Percentiles rank a stretch among this genome's conserved stretches.
phyloP scores from a whole-genome alignment of 2,329 filamentous ascomycete genomes.

The Penicillium oxalicum region DNA sequence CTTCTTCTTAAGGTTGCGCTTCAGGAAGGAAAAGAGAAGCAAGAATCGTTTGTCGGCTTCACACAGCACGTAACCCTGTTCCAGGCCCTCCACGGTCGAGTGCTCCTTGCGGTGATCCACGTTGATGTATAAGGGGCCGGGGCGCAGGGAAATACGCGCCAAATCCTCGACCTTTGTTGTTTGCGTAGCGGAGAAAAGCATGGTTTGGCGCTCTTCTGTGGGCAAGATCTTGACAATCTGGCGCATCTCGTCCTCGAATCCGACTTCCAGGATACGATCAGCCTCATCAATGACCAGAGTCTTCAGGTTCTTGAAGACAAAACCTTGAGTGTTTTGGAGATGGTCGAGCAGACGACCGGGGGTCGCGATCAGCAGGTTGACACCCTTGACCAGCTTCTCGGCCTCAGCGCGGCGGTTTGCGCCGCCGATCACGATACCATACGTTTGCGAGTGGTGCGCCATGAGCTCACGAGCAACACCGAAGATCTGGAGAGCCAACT shows the following conservation, averaged over 20 bases:
- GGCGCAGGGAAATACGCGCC: constrained; percentile 83
- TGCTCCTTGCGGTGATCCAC: constrained; percentile 86
- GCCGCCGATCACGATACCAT: constrained; percentile 92
- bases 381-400: constrained; percentile 88
- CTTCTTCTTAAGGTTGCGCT: constrained; percentile 90
- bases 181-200: constrained; percentile 98
- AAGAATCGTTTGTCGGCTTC: constrained; percentile 91
- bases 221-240: constrained; percentile 93
- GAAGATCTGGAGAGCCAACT: constrained; percentile 92
- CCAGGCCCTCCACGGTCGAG: constrained; percentile 85
- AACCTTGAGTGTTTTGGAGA: constrained; percentile 82
- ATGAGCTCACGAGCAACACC: constrained; percentile 90
- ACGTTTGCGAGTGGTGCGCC: constrained; percentile 88
- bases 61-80: constrained; percentile 93
- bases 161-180: constrained; percentile 98
- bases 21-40: constrained; percentile 88
- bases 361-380: constrained; percentile 91
- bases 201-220: constrained; percentile 80
- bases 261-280: constrained; percentile 91
- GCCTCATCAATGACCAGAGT: constrained; percentile 94
- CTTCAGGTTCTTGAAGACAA: constrained; percentile 87
- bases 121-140: constrained; percentile 92
- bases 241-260: constrained; percentile 97
- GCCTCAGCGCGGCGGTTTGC: constrained; percentile 86
- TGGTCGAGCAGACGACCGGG: constrained; percentile 91